phyloP scores from a whole-genome alignment of 208 protist species.

The Acanthamoeba royreba region DNA sequence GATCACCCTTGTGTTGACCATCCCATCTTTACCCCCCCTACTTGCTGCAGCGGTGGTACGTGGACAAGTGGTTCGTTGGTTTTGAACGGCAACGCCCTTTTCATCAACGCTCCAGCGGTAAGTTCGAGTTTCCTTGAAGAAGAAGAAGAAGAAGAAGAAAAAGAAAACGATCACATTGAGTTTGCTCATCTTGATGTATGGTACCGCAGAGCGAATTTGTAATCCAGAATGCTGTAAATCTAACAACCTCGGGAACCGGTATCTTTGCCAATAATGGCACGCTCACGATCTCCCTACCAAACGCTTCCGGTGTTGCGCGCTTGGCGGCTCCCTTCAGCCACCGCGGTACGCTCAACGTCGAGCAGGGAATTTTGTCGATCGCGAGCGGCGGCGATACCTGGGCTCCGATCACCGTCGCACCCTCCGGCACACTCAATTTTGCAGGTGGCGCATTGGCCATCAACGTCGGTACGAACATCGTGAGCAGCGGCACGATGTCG shows the following conservation, averaged over 20 bases:
- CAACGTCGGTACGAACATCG: conserved; percentile 1
- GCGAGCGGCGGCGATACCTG: background rate
- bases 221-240: background rate
- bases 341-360: background rate
- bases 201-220: background rate
- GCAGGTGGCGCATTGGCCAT: background rate
- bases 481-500: background rate
- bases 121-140: background rate
- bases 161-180: no score
- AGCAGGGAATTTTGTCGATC: background rate
- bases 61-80: background rate
- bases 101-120: conserved; percentile 15
- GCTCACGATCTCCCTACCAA: background rate
- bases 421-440: background rate
- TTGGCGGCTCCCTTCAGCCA: background rate
- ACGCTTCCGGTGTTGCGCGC: background rate
- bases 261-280: conserved; percentile 28
- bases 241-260: background rate
- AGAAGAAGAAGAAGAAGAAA: no score
- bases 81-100: background rate
- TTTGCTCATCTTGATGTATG: background rate
- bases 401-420: background rate
- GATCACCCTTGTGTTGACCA: background rate
- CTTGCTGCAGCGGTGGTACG: background rate
- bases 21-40: background rate